phyloP scores from a whole-genome alignment of 306 rosid genomes.

The cucumber (Cucumis sativus) region Cucumber_9930_V3 NC_026656.2:2897001-2897500 shows the following conservation, averaged over 20 bases:
- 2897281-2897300: not conserved
- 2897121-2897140: not conserved
- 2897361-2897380: not conserved
- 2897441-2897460: not conserved
- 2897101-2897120: not conserved
- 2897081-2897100: not conserved
- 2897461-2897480: not conserved
- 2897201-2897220: not conserved
- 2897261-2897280: not conserved
- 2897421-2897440: too few relatives aligned
- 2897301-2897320: not conserved
- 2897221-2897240: not conserved
- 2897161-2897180: not conserved
- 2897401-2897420: not conserved
- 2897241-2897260: not conserved
- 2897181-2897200: not conserved
- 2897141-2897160: not conserved
- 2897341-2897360: too few relatives aligned
- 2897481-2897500: conserved; percentile 3
- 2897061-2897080: not conserved
- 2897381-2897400: not conserved
- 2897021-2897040: not conserved
- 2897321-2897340: not conserved
- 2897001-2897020: not conserved
- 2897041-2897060: not conserved